These are phyloP conservation scores for Oropetium thomaeum DNA, from an alignment of 176 grass and related monocot species.

Conservation along the genomic window DNA sequence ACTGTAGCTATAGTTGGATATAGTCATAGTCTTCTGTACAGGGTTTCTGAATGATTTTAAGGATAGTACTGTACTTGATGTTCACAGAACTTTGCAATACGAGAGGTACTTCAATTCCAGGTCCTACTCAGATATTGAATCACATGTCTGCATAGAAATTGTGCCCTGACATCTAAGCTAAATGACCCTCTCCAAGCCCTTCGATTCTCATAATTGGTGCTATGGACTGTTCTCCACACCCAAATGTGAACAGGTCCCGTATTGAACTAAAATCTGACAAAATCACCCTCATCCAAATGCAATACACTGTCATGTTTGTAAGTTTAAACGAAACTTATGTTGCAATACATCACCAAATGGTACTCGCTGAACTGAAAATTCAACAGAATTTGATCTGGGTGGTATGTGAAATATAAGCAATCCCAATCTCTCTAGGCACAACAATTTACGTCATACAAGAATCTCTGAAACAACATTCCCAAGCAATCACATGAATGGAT, in stretches of 20 bases:
- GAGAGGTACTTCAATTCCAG: conserved; percentile 22
- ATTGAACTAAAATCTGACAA: not conserved
- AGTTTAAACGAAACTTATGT: not conserved
- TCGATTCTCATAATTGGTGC: not conserved
- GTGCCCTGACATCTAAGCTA: not conserved
- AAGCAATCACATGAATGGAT: not conserved
- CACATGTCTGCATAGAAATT: not conserved
- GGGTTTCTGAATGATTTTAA: conserved; percentile 32
- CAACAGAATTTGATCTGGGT: not conserved
- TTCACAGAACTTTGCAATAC: conserved; percentile 15
- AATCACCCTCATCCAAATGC: not conserved
- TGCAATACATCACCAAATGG: conserved; percentile 5
- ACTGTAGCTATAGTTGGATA: not conserved
- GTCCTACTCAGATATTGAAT: conserved; percentile 13
- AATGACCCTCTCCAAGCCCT: not conserved
- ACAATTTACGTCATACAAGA: not conserved
- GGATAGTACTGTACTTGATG: conserved; percentile 16
- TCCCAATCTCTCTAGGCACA: conserved; percentile 3
- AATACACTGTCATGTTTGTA: not conserved
- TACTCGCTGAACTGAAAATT: conserved; percentile 8
- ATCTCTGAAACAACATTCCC: conserved; percentile 4
- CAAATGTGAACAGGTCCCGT: conserved; percentile 8
- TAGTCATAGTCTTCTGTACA: conserved; percentile 1
- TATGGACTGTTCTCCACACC: not conserved
- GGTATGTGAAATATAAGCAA: conserved; percentile 21